Conservation (phyloP, 345 rosid genomes). For the Erodium maritimum region DNA sequence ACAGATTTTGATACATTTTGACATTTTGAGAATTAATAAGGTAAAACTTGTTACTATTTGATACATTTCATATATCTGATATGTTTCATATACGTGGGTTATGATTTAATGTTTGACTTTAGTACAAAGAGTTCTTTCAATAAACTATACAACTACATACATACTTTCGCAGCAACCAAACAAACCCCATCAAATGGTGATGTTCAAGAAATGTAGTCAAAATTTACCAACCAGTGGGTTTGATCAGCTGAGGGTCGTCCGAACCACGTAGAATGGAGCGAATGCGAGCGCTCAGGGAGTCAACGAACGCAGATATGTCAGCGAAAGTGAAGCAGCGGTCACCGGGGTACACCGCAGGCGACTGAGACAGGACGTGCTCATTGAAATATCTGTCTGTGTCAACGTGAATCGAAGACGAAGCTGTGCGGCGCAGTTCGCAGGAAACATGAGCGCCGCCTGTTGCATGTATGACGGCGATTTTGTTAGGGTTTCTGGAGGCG, state of each 20-base stretch:
- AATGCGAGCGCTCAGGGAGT: conserved; percentile 44
- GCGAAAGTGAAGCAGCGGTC: conserved; percentile 55
- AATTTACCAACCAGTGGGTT: conserved; percentile 21
- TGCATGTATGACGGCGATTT: conserved; percentile 49
- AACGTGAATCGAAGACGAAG: neutral
- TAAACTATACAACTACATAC: no score
- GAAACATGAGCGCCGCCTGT: conserved; percentile 15
- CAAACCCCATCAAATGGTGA: neutral
- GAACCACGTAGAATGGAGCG: conserved; percentile 29
- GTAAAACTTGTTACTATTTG: no score
- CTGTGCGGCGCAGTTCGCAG: conserved; percentile 9
- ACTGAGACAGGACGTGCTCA: conserved; percentile 5
- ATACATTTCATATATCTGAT: no score
- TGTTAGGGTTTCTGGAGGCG: conserved; percentile 32
- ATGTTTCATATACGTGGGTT: no score
- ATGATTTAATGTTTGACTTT: no score
- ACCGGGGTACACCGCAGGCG: conserved; percentile 42
- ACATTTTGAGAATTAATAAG: no score
- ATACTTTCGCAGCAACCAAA: neutral
- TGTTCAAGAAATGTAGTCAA: neutral
- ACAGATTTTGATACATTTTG: no score
- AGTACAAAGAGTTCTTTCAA: no score
- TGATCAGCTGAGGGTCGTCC: conserved; percentile 30
- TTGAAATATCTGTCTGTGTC: conserved; percentile 2
- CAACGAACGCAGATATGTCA: conserved; percentile 37